Percentiles rank a stretch among this genome's conserved stretches.
Evolutionary conservation across 129 eudicot genomes (phyloP).

Genomic region (Artemisia argyi): DNA sequence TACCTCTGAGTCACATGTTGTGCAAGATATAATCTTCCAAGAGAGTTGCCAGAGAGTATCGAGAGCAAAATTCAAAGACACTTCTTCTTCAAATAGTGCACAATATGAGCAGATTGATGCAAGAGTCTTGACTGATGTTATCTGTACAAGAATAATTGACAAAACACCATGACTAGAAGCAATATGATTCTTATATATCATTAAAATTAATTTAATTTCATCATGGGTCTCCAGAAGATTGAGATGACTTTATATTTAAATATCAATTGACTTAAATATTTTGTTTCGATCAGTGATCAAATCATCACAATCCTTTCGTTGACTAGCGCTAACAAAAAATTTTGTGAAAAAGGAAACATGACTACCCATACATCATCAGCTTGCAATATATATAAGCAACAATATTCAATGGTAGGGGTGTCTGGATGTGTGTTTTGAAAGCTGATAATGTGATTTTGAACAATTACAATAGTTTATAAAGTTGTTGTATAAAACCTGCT

Average conservation of each 20-base stretch:
- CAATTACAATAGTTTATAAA: no score
- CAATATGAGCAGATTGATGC: slow-evolving; percentile 67
- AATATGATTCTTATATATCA: background rate
- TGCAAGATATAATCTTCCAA: slow-evolving; percentile 55
- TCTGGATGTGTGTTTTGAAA: no score
- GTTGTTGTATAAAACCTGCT: no score
- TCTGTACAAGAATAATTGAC: slow-evolving; percentile 40
- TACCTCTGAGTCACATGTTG: slow-evolving; percentile 70
- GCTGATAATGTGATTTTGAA: no score
- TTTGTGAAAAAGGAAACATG: no score
- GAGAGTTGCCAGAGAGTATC: slow-evolving; percentile 71
- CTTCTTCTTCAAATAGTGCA: slow-evolving; percentile 36
- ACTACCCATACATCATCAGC: no score
- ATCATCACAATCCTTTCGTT: no score
- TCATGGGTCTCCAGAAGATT: background rate
- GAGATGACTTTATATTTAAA: background rate
- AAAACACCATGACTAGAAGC: background rate
- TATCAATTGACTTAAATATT: background rate
- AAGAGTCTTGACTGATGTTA: slow-evolving; percentile 64
- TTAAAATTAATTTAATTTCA: background rate
- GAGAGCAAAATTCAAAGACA: slow-evolving; percentile 21
- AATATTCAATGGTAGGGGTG: no score
- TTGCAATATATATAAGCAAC: no score
- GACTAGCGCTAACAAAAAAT: no score
- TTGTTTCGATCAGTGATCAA: no score